A percentile compares a stretch with the other conserved stretches of the same genome.
phyloP scores from a whole-genome alignment of 2,329 filamentous ascomycete genomes.

The Teratosphaeria epicoccoides region DNA sequence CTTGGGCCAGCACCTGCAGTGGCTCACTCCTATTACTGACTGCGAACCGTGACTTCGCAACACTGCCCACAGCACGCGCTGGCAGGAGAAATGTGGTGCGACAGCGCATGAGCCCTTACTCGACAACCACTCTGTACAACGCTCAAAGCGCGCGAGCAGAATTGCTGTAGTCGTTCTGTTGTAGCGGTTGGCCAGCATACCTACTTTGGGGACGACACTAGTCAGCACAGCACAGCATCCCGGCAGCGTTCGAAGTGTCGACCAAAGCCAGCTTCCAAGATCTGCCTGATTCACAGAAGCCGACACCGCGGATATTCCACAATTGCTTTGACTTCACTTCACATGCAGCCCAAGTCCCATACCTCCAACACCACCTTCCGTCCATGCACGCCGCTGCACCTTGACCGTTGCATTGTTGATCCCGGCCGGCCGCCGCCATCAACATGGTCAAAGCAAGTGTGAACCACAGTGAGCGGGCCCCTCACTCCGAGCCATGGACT shows the following conservation, averaged over 20 bases:
- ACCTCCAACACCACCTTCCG: neutral
- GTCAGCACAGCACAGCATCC: neutral
- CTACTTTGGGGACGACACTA: neutral
- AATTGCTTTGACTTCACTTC: neutral
- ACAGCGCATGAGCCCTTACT: neutral
- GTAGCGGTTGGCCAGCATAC: too few relatives aligned
- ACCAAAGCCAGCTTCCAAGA: neutral
- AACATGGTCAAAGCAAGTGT: constrained; percentile 27
- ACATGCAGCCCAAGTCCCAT: neutral
- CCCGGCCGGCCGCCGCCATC: constrained; percentile 8
- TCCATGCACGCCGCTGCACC: constrained; percentile 1
- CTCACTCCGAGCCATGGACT: neutral
- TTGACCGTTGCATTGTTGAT: constrained; percentile 5
- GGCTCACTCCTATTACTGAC: too few relatives aligned
- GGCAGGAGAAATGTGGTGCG: neutral
- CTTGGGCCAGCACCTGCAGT: neutral
- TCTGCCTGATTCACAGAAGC: neutral
- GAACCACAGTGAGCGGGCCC: constrained; percentile 16
- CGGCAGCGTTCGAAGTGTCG: neutral
- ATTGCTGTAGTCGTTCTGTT: neutral
- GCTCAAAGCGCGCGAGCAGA: neutral
- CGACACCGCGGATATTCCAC: neutral
- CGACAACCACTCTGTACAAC: neutral
- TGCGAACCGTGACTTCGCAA: neutral
- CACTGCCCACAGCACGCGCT: neutral